phyloP scores from a whole-genome alignment of 2,329 filamentous ascomycete genomes.

The Alternaria novae-zelandiae region DNA sequence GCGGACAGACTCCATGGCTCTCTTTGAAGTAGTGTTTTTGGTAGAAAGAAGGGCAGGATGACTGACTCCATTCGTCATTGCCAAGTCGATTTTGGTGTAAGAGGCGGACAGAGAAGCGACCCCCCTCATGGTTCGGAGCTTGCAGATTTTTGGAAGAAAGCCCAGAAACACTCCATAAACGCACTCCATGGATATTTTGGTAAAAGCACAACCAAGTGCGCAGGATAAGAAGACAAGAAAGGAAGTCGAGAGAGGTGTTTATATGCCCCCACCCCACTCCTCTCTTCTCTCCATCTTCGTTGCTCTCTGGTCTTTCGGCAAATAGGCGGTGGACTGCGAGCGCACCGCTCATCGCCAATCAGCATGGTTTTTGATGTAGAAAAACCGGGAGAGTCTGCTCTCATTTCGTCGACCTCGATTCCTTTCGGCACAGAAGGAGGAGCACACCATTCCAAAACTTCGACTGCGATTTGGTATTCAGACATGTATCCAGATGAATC shows the following conservation, averaged over 20 bases:
- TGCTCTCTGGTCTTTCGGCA: neutral
- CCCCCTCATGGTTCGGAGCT: too few species aligned
- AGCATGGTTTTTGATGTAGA: neutral
- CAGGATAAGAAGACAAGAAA: neutral
- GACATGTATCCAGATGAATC: neutral
- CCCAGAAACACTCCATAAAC: neutral
- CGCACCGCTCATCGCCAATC: neutral
- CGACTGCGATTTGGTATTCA: neutral
- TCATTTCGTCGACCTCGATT: neutral
- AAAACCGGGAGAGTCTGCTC: neutral
- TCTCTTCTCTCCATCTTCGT: neutral
- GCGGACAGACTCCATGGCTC: neutral
- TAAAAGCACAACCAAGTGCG: neutral
- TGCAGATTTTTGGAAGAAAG: neutral
- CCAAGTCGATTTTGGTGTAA: too few species aligned
- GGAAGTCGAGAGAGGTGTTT: neutral
- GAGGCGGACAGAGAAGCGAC: too few species aligned
- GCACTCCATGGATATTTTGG: neutral
- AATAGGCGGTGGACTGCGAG: neutral
- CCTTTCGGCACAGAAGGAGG: neutral
- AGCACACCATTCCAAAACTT: neutral
- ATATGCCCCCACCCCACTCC: neutral
- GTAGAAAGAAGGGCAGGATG: too few species aligned
- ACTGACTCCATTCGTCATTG: too few species aligned
- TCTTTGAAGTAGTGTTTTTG: too few species aligned